These are phyloP conservation scores for Claviceps sp. DNA, from an alignment of 2,329 filamentous ascomycete genomes.

Conservation along the genomic window DNA sequence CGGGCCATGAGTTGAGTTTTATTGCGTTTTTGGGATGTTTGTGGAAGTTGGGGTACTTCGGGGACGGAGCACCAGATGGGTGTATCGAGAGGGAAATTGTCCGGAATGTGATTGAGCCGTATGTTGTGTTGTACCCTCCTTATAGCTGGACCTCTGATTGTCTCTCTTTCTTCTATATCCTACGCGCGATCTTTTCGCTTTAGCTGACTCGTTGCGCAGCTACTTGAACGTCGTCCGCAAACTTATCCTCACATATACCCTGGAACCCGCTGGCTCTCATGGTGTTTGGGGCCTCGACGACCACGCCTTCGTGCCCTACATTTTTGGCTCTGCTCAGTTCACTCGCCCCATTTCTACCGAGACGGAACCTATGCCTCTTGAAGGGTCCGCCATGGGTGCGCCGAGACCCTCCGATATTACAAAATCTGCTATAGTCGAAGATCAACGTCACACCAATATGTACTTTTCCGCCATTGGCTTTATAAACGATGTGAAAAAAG, in stretches of 20 bases:
- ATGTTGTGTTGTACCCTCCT: slow-evolving; percentile 9
- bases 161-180: background rate
- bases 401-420: slow-evolving; percentile 60
- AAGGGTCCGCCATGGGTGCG: slow-evolving; percentile 61
- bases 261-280: slow-evolving; percentile 91
- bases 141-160: background rate
- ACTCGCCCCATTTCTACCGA: slow-evolving; percentile 56
- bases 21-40: slow-evolving; percentile 78
- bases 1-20: slow-evolving; percentile 91
- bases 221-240: slow-evolving; percentile 71
- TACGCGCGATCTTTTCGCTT: background rate
- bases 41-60: slow-evolving; percentile 81
- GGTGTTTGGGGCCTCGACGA: slow-evolving; percentile 99
- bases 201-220: slow-evolving; percentile 24
- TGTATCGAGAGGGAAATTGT: slow-evolving; percentile 68
- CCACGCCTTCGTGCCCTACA: slow-evolving; percentile 86
- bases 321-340: slow-evolving; percentile 87
- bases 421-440: slow-evolving; percentile 49
- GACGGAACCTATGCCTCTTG: slow-evolving; percentile 51
- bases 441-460: slow-evolving; percentile 57
- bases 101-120: slow-evolving; percentile 71
- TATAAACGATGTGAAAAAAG: slow-evolving; percentile 92
- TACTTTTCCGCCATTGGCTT: slow-evolving; percentile 95
- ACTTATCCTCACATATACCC: slow-evolving; percentile 78
- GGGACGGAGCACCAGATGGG: slow-evolving; percentile 34